Conservation (phyloP, 2,329 filamentous ascomycete genomes). For the Arthrobotrys entomopaga region DNA sequence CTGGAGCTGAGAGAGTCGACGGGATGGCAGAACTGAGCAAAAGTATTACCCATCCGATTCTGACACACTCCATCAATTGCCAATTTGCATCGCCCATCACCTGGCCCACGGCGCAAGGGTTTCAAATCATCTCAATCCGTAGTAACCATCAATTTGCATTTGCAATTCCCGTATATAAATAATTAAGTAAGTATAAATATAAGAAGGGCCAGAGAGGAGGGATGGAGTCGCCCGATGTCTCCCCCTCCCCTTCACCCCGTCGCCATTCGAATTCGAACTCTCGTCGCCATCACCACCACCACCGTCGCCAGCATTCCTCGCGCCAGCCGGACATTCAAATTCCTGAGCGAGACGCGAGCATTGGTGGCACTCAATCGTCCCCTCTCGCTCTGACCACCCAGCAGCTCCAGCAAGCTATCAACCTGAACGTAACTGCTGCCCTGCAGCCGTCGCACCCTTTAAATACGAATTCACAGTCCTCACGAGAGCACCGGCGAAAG, state of each 20-base stretch:
- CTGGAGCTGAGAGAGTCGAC: too few species aligned
- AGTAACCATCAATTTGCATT: too few species aligned
- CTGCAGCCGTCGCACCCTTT: not conserved
- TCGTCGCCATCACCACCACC: constrained; percentile 5
- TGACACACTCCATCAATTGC: too few species aligned
- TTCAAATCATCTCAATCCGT: constrained; percentile 2
- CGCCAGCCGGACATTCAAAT: constrained; percentile 47
- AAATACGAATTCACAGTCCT: not conserved
- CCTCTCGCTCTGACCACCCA: constrained; percentile 13
- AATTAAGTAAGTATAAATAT: too few species aligned
- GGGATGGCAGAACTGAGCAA: too few species aligned
- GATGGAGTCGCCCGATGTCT: constrained; percentile 17
- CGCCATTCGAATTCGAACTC: too few species aligned
- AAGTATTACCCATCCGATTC: too few species aligned
- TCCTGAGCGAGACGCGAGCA: constrained; percentile 52
- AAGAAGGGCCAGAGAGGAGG: not conserved
- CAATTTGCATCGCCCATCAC: constrained; percentile 11
- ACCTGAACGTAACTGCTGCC: not conserved
- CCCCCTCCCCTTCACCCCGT: not conserved
- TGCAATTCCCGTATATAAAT: too few species aligned
- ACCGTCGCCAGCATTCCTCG: constrained; percentile 23
- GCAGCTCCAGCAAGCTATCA: not conserved
- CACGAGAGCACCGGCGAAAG: constrained; percentile 22
- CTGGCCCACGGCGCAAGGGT: constrained; percentile 29
- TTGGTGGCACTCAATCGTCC: constrained; percentile 20